Percentiles rank a stretch among this genome's conserved stretches.
These are phyloP conservation scores for Colletotrichum magnum DNA, from an alignment of 2,329 filamentous ascomycete genomes.

Conservation along the genomic window DNA sequence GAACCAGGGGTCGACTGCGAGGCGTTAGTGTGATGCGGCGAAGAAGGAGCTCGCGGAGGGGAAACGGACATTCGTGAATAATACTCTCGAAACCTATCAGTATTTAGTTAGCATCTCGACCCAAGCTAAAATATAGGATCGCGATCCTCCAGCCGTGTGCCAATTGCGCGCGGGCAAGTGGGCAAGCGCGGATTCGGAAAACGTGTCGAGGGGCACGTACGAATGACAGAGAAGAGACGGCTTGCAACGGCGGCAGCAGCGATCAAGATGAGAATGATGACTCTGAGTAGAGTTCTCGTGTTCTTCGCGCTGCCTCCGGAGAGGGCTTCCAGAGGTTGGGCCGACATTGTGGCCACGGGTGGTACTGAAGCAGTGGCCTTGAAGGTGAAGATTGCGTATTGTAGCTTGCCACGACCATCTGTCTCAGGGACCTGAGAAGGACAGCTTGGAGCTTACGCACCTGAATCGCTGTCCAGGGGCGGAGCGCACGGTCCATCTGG, in stretches of 20 bases:
- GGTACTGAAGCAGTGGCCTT: slow-evolving; percentile 41
- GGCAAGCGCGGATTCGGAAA: not conserved
- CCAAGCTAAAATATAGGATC: not conserved
- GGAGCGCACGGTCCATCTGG: slow-evolving; percentile 32
- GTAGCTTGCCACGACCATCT: slow-evolving; percentile 36
- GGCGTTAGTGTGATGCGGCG: slow-evolving; percentile 45
- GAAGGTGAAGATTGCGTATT: slow-evolving; percentile 39
- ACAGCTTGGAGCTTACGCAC: slow-evolving; percentile 61
- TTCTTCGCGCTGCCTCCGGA: slow-evolving; percentile 85
- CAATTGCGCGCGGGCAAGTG: slow-evolving; percentile 24
- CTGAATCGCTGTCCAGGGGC: slow-evolving; percentile 37
- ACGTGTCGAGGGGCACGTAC: slow-evolving; percentile 68
- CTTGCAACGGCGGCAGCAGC: slow-evolving; percentile 92
- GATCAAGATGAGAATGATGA: slow-evolving; percentile 92
- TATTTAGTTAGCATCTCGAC: slow-evolving; percentile 49
- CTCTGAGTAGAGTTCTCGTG: slow-evolving; percentile 86
- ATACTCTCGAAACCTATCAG: slow-evolving; percentile 93
- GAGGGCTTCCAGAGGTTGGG: slow-evolving; percentile 67
- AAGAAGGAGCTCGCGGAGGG: slow-evolving; percentile 26
- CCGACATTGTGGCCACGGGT: slow-evolving; percentile 60
- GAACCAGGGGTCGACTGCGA: slow-evolving; percentile 97
- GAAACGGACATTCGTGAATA: slow-evolving; percentile 95
- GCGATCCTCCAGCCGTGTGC: not conserved
- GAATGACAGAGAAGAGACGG: slow-evolving; percentile 97
- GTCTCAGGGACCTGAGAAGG: slow-evolving; percentile 49